These are phyloP conservation scores for Geotrichum reessii DNA, from an alignment of 1,139 yeast genomes.

Conservation along the genomic window DNA sequence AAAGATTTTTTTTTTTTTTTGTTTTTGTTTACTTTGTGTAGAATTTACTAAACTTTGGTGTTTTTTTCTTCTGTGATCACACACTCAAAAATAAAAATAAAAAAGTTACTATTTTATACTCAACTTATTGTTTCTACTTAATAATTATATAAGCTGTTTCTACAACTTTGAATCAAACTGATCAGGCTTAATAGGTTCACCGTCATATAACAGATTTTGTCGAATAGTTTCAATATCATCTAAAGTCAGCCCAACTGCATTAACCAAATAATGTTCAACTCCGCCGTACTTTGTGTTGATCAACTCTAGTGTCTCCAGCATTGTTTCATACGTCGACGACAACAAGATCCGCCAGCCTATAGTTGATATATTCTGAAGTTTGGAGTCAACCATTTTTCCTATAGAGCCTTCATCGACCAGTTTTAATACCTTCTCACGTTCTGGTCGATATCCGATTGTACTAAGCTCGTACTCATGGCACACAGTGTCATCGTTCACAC, in stretches of 20 bases:
- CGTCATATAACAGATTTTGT: constrained; percentile 35
- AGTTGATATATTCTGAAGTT: background rate
- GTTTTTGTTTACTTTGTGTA: background rate
- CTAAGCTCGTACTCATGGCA: constrained; percentile 74
- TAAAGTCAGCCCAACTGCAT: constrained; percentile 44
- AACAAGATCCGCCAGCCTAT: constrained; percentile 55
- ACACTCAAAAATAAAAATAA: too few relatives aligned
- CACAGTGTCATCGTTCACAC: constrained; percentile 59
- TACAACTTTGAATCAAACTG: background rate
- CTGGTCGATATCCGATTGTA: constrained; percentile 44
- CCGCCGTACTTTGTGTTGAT: constrained; percentile 52
- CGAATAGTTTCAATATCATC: constrained; percentile 50
- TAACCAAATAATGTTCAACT: constrained; percentile 46
- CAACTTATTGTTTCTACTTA: too few relatives aligned
- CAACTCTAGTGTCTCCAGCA: constrained; percentile 58
- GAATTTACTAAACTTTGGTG: background rate
- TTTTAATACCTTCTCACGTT: constrained; percentile 20
- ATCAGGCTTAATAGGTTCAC: constrained; percentile 11
- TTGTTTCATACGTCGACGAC: constrained; percentile 65
- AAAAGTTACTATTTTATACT: too few relatives aligned
- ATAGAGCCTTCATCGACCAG: constrained; percentile 17
- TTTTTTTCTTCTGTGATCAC: background rate
- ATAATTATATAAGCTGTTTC: background rate
- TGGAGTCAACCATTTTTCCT: background rate
- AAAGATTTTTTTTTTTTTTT: background rate